Evolutionary conservation across 257 asterid species (phyloP).

Genomic region (Perilla frutescens): DNA sequence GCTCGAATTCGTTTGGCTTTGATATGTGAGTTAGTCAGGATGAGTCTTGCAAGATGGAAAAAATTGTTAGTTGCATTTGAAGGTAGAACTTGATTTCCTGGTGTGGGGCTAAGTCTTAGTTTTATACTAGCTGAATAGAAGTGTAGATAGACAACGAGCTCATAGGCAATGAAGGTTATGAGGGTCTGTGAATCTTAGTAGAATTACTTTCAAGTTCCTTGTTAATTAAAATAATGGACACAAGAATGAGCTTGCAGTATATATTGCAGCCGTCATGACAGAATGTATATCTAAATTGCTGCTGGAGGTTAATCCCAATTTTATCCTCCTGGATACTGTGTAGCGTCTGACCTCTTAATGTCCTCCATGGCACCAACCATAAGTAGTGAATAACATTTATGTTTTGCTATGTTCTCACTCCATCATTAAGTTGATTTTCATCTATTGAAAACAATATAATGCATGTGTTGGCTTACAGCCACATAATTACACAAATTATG

Average conservation of each 20-base stretch:
- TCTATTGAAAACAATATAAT: not conserved
- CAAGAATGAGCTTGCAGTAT: constrained; percentile 27
- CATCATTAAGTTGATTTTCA: constrained; percentile 17
- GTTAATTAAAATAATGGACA: not conserved
- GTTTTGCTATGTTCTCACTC: not conserved
- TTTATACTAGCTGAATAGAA: constrained; percentile 20
- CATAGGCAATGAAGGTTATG: not conserved
- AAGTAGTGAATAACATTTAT: not conserved
- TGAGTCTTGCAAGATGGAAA: not conserved
- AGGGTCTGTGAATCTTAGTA: constrained; percentile 6
- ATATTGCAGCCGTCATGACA: not conserved
- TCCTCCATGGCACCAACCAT: constrained; percentile 3
- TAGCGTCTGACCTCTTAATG: constrained; percentile 13
- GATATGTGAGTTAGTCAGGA: constrained; percentile 1
- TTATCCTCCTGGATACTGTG: constrained; percentile 4
- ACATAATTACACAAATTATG: not conserved
- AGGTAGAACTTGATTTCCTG: constrained; percentile 24
- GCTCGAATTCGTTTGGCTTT: constrained; percentile 17
- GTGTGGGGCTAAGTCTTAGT: not conserved
- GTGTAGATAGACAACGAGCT: constrained; percentile 6
- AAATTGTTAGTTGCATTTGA: not conserved
- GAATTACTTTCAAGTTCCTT: constrained; percentile 21
- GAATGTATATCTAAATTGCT: not conserved
- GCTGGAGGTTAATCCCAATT: constrained; percentile 14
- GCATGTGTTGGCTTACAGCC: not conserved